Base-by-base conservation (phyloP, 768 basidiomycete species). In the Rubroboletus satanas region DNA sequence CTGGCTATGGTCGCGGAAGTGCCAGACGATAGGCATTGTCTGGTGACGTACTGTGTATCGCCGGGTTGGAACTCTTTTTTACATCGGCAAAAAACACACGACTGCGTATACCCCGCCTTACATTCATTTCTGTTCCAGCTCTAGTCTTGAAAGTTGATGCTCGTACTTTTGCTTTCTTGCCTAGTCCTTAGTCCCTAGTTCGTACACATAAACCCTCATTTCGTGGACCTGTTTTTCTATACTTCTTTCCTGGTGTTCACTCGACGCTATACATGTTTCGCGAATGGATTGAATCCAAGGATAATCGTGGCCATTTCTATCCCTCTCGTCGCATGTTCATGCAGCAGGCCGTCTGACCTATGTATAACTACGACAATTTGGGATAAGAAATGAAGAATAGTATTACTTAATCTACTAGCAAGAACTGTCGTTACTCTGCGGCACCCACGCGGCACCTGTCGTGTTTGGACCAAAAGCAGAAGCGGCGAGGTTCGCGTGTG, bases 1-100 rank as follows among this genome's bases (percentile, higher is more conserved):
- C 87, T 59, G 90, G 90, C 37, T 93, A 90, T 61, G 87, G 88
- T 51, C 83, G 90, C 42, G 84, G 88, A 68, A 70, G 69, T 21
- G 69, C 69, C 57, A 68, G 69, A 58, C 57, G 70, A 60, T 70
- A 42, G 68, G 45, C 32, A 9, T 43, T 17, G 4, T 17, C 32
- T 26, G 38, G 41, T 21, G 26, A 31, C 0, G 21, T 31, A 21
- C 33, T 33, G n/a, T 41, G 47, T 31, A 29, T 52, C 31, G 28
- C 55, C 49, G 35, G 39, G 52, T 51, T 60, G 58, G 47, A 52
- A 38, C 12, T 14, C 12, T 33, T 28, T 54, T 36, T 28, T 38
- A 32, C 45, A 47, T 36, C 42, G 52, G 55, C 59, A 49, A 57
- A 57, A 44, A 39, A 45, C 14, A 45, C 52, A 46, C 42, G 33